phyloP scores from a whole-genome alignment of 2,329 filamentous ascomycete genomes.

The Aureobasidium sp. region DNA sequence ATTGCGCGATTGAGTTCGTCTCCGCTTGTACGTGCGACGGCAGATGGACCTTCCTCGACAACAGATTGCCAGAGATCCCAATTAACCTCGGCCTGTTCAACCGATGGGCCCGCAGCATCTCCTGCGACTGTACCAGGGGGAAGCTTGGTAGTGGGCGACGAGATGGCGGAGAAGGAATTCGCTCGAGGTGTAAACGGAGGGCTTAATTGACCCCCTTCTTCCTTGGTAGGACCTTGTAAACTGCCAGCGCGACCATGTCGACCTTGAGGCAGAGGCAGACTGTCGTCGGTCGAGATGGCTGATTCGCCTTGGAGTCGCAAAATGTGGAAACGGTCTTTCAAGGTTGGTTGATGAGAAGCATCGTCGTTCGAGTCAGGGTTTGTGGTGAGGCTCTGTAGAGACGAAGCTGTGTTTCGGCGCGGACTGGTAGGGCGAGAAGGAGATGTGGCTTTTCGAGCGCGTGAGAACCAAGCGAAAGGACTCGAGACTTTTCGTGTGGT shows the following conservation, averaged over 20 bases:
- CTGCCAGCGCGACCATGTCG: constrained; percentile 34
- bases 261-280: constrained; percentile 10
- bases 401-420: constrained; percentile 71
- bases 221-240: constrained; percentile 36
- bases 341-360: constrained; percentile 54
- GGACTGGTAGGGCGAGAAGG: constrained; percentile 37
- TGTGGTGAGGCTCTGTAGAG: constrained; percentile 69
- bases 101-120: constrained; percentile 66
- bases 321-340: constrained; percentile 73
- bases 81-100: constrained; percentile 71
- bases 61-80: constrained; percentile 98
- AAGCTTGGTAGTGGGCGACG: constrained; percentile 50
- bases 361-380: constrained; percentile 62
- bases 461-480: constrained; percentile 79
- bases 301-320: constrained; percentile 56
- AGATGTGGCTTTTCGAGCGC: constrained; percentile 51
- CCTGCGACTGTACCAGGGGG: constrained; percentile 83
- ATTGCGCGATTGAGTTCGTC: constrained; percentile 89
- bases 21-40: constrained; percentile 77
- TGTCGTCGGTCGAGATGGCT: constrained; percentile 16
- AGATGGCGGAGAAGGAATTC: constrained; percentile 23
- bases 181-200: constrained; percentile 16
- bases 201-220: constrained; percentile 19
- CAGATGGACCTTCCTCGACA: constrained; percentile 87
- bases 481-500: constrained; percentile 69